A percentile compares a stretch with the other conserved stretches of the same genome.
Evolutionary conservation across 352 stramenopile species (phyloP).

Genomic region (Phytophthora melonis): DNA sequence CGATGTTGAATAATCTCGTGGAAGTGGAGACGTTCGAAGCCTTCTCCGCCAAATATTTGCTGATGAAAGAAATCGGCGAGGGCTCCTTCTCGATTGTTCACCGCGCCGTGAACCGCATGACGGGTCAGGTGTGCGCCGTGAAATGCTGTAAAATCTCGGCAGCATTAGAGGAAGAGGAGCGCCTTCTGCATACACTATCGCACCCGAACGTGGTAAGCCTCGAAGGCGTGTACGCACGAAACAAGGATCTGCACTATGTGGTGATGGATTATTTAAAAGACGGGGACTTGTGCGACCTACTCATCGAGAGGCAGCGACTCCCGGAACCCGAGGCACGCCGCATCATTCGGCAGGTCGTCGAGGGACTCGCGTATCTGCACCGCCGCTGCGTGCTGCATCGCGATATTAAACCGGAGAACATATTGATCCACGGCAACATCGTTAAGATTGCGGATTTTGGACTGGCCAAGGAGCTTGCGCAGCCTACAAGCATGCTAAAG

Average conservation of each 20-base stretch:
- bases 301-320: conserved; percentile 74
- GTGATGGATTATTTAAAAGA: conserved; percentile 87
- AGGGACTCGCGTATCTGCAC: conserved; percentile 73
- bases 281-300: conserved; percentile 77
- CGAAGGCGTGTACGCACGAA: conserved; percentile 74
- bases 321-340: conserved; percentile 58
- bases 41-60: conserved; percentile 70
- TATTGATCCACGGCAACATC: conserved; percentile 71
- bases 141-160: conserved; percentile 81
- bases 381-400: conserved; percentile 71
- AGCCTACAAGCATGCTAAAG: conserved; percentile 60
- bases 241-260: conserved; percentile 78
- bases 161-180: conserved; percentile 75
- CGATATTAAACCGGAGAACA: conserved; percentile 88
- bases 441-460: conserved; percentile 87
- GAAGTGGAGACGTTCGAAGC: conserved; percentile 31
- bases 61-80: conserved; percentile 88
- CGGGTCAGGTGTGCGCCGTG: conserved; percentile 66
- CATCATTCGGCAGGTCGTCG: conserved; percentile 72
- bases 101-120: conserved; percentile 75
- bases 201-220: conserved; percentile 78
- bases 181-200: conserved; percentile 62
- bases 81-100: conserved; percentile 88
- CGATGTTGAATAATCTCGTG: conserved; percentile 8
- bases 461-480: conserved; percentile 71